Percentiles rank a stretch among this genome's conserved stretches.
Evolutionary conservation across 169 alveolate species (phyloP).

Genomic region (Cryptosporidium xiaoi): DNA sequence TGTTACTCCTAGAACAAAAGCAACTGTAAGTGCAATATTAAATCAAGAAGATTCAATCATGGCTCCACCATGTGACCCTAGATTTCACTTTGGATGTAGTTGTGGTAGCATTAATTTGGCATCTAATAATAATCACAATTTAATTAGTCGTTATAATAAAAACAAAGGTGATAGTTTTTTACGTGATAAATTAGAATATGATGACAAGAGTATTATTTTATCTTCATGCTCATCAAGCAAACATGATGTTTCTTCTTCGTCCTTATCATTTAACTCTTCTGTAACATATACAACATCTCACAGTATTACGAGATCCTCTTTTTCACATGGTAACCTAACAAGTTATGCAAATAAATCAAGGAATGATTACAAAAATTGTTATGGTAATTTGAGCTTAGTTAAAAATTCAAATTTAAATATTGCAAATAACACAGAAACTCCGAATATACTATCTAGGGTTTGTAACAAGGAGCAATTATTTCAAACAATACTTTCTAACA

Average conservation of each 20-base stretch:
- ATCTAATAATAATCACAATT: too few species aligned
- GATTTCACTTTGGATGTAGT: constrained; percentile 70
- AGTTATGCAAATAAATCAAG: neutral
- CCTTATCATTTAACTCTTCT: constrained; percentile 30
- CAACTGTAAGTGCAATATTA: constrained; percentile 50
- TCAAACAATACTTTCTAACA: constrained; percentile 10
- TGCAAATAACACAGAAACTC: neutral
- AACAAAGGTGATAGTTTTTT: too few species aligned
- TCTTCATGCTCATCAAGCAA: neutral
- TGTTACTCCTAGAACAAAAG: constrained; percentile 72
- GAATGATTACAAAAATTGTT: too few species aligned
- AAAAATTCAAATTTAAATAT: neutral
- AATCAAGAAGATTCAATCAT: constrained; percentile 62
- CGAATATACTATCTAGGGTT: constrained; percentile 36
- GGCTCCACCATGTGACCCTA: constrained; percentile 73
- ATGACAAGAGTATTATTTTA: neutral
- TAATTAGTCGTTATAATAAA: too few species aligned
- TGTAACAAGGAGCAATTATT: constrained; percentile 36
- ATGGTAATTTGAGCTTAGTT: neutral
- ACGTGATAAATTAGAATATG: neutral
- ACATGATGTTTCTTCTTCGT: neutral
- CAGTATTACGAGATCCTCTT: constrained; percentile 50
- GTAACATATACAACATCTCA: constrained; percentile 49
- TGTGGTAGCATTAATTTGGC: constrained; percentile 28
- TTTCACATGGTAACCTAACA: constrained; percentile 13